Percentiles rank a stretch among this genome's conserved stretches.
These are phyloP conservation scores for Madurella mycetomatis DNA, from an alignment of 2,329 filamentous ascomycete species.

Conservation along the genomic window DNA sequence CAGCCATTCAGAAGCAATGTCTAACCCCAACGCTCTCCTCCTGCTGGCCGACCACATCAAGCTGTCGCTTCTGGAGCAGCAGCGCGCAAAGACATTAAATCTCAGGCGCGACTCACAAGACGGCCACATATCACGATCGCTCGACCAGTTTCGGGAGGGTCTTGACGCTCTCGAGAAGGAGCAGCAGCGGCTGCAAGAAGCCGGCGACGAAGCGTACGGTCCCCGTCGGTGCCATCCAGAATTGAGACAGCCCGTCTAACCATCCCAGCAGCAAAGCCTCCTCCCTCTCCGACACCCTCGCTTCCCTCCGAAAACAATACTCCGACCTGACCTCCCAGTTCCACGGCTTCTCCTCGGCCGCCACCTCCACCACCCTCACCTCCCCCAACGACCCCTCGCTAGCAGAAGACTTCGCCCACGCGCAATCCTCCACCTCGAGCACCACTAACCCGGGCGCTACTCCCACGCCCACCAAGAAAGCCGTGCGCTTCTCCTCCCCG, in stretches of 20 bases:
- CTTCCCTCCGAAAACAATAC: slow-evolving; percentile 67
- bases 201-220: slow-evolving; percentile 58
- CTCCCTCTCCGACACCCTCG: slow-evolving; percentile 59
- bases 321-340: slow-evolving; percentile 76
- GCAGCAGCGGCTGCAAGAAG: slow-evolving; percentile 57
- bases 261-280: slow-evolving; percentile 39
- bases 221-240: neutral
- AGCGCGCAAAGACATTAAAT: slow-evolving; percentile 76
- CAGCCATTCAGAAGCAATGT: slow-evolving; percentile 35
- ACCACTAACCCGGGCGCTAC: slow-evolving; percentile 24
- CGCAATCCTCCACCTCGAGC: slow-evolving; percentile 43
- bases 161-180: slow-evolving; percentile 66
- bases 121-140: slow-evolving; percentile 79
- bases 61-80: slow-evolving; percentile 85
- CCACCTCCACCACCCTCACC: slow-evolving; percentile 48
- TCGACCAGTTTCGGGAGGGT: slow-evolving; percentile 81
- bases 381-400: slow-evolving; percentile 62
- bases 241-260: neutral
- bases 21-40: slow-evolving; percentile 71
- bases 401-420: slow-evolving; percentile 60
- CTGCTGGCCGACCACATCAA: slow-evolving; percentile 96
- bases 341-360: slow-evolving; percentile 56
- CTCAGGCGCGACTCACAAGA: slow-evolving; percentile 78
- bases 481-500: slow-evolving; percentile 78
- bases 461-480: slow-evolving; percentile 45